phyloP scores from a whole-genome alignment of 345 rosid species.

The Draba incana region DNA sequence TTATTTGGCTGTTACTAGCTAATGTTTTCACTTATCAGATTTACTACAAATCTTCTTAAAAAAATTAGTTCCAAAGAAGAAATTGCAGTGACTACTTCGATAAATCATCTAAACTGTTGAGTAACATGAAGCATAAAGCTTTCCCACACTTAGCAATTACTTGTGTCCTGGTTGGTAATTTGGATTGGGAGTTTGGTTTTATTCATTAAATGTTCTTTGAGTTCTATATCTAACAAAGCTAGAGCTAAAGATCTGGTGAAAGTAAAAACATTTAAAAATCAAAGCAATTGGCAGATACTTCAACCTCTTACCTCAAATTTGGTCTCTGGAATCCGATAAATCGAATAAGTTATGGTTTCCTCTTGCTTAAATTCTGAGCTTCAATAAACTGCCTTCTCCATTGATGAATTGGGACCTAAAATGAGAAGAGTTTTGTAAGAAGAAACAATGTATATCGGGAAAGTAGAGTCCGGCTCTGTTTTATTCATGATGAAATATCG shows the following conservation, averaged over 20 bases:
- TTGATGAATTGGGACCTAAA: conserved; percentile 68
- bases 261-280: no score
- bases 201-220: conserved; percentile 21
- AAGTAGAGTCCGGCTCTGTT: conserved; percentile 29
- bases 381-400: conserved; percentile 45
- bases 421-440: conserved; percentile 1
- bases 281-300: no score
- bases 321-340: background rate
- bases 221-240: conserved; percentile 1
- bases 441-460: background rate
- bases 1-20: no score
- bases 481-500: background rate
- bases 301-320: background rate
- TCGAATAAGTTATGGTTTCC: conserved; percentile 22
- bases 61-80: no score
- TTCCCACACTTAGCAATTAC: no score
- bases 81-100: no score
- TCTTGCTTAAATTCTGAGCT: conserved; percentile 20
- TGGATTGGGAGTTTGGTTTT: conserved; percentile 30
- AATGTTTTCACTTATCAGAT: no score
- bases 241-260: no score
- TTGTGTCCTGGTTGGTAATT: background rate
- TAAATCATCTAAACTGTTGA: no score
- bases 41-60: no score
- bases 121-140: no score